Percentiles rank a stretch among this genome's conserved stretches.
phyloP scores from a whole-genome alignment of 1,284 basidiomycete species.

The Testicularia cyperi region DNA sequence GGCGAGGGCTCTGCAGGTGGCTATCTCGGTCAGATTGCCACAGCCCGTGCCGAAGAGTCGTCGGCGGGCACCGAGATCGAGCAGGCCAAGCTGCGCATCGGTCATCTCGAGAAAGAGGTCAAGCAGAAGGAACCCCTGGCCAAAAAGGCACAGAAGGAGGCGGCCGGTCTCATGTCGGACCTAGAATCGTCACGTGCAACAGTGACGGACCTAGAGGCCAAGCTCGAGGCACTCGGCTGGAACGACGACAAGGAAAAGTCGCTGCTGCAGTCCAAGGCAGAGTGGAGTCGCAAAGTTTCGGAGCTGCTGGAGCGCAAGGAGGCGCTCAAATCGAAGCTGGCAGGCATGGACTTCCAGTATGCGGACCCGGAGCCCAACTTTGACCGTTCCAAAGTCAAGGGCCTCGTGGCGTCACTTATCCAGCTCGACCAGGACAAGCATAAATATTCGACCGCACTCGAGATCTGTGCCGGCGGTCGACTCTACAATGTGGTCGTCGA shows the following conservation, averaged over 20 bases:
- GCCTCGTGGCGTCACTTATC: constrained; percentile 70
- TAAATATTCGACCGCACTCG: constrained; percentile 82
- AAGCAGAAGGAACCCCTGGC: constrained; percentile 75
- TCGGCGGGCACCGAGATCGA: constrained; percentile 82
- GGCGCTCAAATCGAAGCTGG: constrained; percentile 69
- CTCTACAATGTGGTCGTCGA: constrained; percentile 83
- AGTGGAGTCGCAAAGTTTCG: constrained; percentile 68
- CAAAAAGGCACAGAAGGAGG: constrained; percentile 82
- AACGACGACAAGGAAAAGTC: constrained; percentile 74
- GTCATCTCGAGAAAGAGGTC: constrained; percentile 78
- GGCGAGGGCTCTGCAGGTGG: constrained; percentile 72
- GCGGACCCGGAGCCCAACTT: constrained; percentile 76
- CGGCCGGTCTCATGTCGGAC: constrained; percentile 71
- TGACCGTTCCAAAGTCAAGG: constrained; percentile 84
- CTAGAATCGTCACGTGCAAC: constrained; percentile 52
- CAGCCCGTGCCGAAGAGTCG: constrained; percentile 75
- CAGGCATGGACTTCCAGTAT: constrained; percentile 82
- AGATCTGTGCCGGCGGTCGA: constrained; percentile 85
- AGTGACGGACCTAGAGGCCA: constrained; percentile 65
- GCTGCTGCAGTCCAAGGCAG: constrained; percentile 67
- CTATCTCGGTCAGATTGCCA: constrained; percentile 93
- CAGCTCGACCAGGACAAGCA: constrained; percentile 69
- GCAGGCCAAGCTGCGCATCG: constrained; percentile 76
- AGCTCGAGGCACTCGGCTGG: constrained; percentile 70
- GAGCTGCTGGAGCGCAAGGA: constrained; percentile 73